Conservation (phyloP, 2,329 filamentous ascomycete genomes). For the Cercospora zeina region DNA sequence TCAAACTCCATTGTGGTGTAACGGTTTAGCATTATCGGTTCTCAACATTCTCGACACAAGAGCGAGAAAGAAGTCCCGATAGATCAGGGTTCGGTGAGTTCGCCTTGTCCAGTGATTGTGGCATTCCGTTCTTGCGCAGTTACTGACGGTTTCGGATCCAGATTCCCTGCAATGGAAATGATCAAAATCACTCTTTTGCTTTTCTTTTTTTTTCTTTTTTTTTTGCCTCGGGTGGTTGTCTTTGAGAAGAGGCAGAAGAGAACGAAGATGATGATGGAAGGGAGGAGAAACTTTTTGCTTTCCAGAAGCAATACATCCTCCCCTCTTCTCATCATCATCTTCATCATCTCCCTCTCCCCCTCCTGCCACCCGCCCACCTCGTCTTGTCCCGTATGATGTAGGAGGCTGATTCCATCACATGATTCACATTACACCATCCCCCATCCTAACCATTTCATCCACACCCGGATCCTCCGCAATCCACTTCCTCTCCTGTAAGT, state of each 20-base stretch:
- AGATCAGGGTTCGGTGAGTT: conserved; percentile 17
- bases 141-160: not conserved
- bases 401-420: not conserved
- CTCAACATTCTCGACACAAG: not conserved
- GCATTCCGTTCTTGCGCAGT: not conserved
- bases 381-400: no score
- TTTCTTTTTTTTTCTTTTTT: no score
- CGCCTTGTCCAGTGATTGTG: not conserved
- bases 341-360: no score
- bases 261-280: no score
- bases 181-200: not conserved
- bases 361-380: no score
- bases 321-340: not conserved
- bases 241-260: not conserved
- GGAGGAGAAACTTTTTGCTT: not conserved
- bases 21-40: conserved; percentile 14
- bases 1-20: conserved; percentile 14
- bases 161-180: conserved; percentile 16
- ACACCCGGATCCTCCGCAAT: conserved; percentile 61
- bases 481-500: conserved; percentile 61
- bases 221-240: not conserved
- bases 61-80: not conserved
- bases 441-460: conserved; percentile 34
- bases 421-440: not conserved
- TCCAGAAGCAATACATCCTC: not conserved